These are phyloP conservation scores for Discostella stelligeroides DNA, from an alignment of 108 stramenopile species.

Conservation along the genomic window DNA sequence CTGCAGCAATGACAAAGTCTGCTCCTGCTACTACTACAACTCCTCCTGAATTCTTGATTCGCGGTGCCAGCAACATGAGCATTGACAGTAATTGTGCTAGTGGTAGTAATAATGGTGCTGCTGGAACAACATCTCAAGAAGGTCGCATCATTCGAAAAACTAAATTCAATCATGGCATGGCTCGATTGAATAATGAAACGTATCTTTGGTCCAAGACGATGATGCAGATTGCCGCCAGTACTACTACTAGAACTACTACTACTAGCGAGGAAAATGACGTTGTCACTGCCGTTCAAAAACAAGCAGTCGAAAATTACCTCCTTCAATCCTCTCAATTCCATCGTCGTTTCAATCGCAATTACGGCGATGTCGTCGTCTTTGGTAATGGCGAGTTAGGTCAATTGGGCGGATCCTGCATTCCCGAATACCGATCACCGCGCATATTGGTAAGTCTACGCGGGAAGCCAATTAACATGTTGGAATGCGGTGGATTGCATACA, in stretches of 20 bases:
- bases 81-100: neutral
- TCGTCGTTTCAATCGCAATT: conserved; percentile 9
- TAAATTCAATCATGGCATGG: no score
- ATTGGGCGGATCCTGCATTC: conserved; percentile 38
- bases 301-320: conserved; percentile 9
- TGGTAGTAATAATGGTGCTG: neutral
- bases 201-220: no score
- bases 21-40: no score
- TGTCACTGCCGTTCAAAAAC: neutral
- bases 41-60: no score
- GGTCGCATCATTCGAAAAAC: no score
- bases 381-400: conserved; percentile 68
- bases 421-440: conserved; percentile 13
- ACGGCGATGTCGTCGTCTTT: conserved; percentile 48
- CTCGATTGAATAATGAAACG: no score
- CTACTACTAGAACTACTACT: no score
- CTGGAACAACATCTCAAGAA: no score
- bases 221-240: no score
- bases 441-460: conserved; percentile 41
- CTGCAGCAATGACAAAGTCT: no score
- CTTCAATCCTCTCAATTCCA: conserved; percentile 8
- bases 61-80: no score
- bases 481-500: conserved; percentile 84
- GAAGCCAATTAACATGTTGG: conserved; percentile 49
- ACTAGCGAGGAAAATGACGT: no score